Conservation (phyloP, 164 flowering plant genomes). For the Hamamelis virginiana region DNA sequence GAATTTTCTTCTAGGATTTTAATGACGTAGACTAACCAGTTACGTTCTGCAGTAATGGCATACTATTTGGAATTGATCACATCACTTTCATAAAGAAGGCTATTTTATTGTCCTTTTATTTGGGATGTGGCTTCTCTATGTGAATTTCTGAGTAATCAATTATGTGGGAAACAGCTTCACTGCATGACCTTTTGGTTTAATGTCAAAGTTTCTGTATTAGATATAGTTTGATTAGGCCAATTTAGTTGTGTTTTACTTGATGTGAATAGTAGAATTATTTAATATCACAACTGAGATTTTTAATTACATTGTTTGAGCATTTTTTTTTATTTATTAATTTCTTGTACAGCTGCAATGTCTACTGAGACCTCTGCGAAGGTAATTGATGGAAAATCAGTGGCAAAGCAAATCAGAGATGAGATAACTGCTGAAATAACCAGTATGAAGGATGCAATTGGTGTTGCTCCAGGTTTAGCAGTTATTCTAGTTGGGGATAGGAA, state of each 20-base stretch:
- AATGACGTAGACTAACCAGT: not conserved
- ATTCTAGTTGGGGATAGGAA: slow-evolving; percentile 87
- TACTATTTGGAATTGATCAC: not conserved
- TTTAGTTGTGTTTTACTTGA: not conserved
- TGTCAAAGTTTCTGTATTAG: not conserved
- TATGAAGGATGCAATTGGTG: slow-evolving; percentile 76
- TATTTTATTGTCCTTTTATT: not conserved
- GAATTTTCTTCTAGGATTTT: not conserved
- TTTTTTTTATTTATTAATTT: not conserved
- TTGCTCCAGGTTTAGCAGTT: slow-evolving; percentile 94
- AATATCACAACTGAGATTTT: too few species aligned
- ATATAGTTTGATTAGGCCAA: not conserved
- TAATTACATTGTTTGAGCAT: not conserved
- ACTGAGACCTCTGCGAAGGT: slow-evolving; percentile 53
- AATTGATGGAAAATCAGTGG: slow-evolving; percentile 83
- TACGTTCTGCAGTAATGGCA: not conserved
- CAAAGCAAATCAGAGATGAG: slow-evolving; percentile 77
- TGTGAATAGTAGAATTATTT: too few species aligned
- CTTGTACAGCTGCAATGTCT: slow-evolving; percentile 39
- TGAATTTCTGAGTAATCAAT: not conserved
- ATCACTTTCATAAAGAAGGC: not conserved
- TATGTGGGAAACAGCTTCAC: not conserved
- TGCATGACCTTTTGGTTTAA: not conserved
- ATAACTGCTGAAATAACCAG: slow-evolving; percentile 62
- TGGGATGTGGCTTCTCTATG: not conserved